phyloP scores from a whole-genome alignment of 306 rosid genomes.

The Calophaca sinica region DNA sequence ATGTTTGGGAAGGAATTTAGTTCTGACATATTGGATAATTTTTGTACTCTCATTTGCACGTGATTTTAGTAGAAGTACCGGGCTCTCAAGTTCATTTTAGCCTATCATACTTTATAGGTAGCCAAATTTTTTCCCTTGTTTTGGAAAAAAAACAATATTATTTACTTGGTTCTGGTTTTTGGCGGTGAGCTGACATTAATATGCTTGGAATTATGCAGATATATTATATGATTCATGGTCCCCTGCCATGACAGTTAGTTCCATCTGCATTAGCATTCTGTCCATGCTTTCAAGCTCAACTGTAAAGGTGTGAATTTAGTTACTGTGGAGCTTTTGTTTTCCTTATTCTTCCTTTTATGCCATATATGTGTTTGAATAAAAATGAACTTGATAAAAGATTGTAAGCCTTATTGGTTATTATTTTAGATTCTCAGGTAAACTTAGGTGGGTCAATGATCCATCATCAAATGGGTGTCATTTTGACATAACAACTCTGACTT shows the following conservation, averaged over 20 bases:
- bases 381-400: constrained; percentile 25
- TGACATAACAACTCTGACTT: constrained; percentile 22
- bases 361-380: constrained; percentile 5
- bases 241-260: constrained; percentile 99
- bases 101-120: not conserved
- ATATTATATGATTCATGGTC: constrained; percentile 99
- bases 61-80: constrained; percentile 14
- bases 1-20: constrained; percentile 26
- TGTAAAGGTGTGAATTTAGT: constrained; percentile 68
- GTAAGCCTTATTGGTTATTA: constrained; percentile 1
- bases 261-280: constrained; percentile 99
- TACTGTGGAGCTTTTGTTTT: constrained; percentile 37
- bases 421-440: not conserved
- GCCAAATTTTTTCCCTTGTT: not conserved
- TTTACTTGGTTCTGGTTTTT: constrained; percentile 30
- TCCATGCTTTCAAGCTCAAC: constrained; percentile 99
- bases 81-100: constrained; percentile 27
- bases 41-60: constrained; percentile 7
- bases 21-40: not conserved
- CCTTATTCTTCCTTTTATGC: constrained; percentile 4
- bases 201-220: constrained; percentile 66
- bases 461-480: constrained; percentile 22
- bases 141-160: not conserved
- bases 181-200: constrained; percentile 48
- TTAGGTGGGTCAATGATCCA: constrained; percentile 1